Base-by-base conservation (phyloP, 202 grass and related monocot genomes). In the Musa balbisiana region DNA sequence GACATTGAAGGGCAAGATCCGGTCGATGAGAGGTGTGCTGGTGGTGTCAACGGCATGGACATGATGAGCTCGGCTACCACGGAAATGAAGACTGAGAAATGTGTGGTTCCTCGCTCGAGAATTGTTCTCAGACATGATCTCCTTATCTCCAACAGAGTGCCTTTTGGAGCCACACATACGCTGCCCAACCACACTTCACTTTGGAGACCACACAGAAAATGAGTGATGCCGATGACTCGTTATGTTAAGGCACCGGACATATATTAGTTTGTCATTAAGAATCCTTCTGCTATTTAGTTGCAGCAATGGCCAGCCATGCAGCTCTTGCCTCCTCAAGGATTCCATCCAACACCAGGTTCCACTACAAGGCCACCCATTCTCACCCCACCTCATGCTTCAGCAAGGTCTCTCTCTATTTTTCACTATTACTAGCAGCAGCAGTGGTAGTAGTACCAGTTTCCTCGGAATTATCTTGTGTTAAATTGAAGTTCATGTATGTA, bases 281-380 rank as follows among this genome's bases (percentile, higher is more conserved):
- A 52, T 22, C 70, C 60, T 79, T 49, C 55, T 84, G 68, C 14
- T 74, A 49, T 64, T 59, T 27, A 76, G 43, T 74, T 68, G 74
- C 89, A 78, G 50, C 72, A 26, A 92, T 92, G 90, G 84, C 90
- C 63, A 87, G 82, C 75, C 87, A 87, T 84, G 90, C 90, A 72
- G 86, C 90, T 50, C 87, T 92, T 64, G 90, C 85, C 62, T 73
- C 87, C 52, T 83, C 90, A 59, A 87, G 90, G 83, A 85, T 89
- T 75, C 90, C 90, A 20, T 52, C 87, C 52, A 72, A 66, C 71
- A 77, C 83, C 16, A 24, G 87, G 9, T 85, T 80, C 72, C 85
- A 80, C 80, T 53, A 52, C 82, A 92, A 21, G 83, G 78, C 90
- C 83, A 69, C 73, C 82, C 24, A 80, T 10, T 71, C 64, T 79